A percentile compares a stretch with the other conserved stretches of the same genome.
These are phyloP conservation scores for Microbotryomycetes sp. DNA, from an alignment of 1,284 basidiomycete species.

Conservation along the genomic window DNA sequence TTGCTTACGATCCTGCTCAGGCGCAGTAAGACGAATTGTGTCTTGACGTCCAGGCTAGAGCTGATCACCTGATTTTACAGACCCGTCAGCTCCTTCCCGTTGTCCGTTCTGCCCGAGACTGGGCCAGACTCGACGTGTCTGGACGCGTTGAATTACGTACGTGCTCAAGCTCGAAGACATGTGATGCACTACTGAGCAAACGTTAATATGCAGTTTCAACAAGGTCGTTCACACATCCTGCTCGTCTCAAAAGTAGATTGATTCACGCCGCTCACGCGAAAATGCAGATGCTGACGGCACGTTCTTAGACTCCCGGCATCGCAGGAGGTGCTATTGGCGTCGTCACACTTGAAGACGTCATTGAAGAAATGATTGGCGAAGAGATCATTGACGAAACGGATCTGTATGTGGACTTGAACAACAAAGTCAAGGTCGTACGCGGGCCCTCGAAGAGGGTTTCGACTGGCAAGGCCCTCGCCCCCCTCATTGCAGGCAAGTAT, in stretches of 20 bases:
- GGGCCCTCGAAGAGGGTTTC: conserved; percentile 23
- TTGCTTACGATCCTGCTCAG: conserved; percentile 81
- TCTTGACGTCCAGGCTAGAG: no score
- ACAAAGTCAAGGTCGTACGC: conserved; percentile 34
- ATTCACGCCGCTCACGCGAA: conserved; percentile 70
- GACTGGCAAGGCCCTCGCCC: conserved; percentile 29
- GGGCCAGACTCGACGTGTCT: conserved; percentile 76
- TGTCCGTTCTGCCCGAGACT: conserved; percentile 79
- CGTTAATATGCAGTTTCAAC: conserved; percentile 57
- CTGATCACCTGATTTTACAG: conserved; percentile 44
- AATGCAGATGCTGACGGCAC: conserved; percentile 57
- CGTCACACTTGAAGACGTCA: conserved; percentile 46
- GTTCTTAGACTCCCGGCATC: conserved; percentile 43
- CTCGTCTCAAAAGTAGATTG: conserved; percentile 59
- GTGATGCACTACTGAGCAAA: no score
- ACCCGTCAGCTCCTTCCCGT: conserved; percentile 39
- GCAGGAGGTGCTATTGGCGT: conserved; percentile 43
- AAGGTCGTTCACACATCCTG: conserved; percentile 85
- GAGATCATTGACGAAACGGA: conserved; percentile 46
- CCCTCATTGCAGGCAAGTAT: conserved; percentile 29
- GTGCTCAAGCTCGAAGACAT: no score
- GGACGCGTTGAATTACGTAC: conserved; percentile 53
- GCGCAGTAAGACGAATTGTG: conserved; percentile 66
- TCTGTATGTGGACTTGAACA: conserved; percentile 35
- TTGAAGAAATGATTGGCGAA: conserved; percentile 74